Evolutionary conservation across 2,329 filamentous ascomycete genomes (phyloP).

Genomic region (Colletotrichum endophyticum): DNA sequence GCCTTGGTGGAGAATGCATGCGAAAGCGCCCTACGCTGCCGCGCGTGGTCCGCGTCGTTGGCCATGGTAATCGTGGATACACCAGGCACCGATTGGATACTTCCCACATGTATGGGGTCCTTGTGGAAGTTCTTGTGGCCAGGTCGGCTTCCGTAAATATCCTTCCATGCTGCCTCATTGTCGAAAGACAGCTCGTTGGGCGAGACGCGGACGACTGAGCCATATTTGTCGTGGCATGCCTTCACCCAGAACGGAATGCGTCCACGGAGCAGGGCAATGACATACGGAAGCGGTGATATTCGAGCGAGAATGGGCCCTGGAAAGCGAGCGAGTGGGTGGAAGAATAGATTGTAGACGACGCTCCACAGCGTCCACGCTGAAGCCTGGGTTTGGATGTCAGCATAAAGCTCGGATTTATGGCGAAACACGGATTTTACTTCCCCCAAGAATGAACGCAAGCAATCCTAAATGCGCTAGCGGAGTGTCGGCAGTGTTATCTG

Average conservation of each 20-base stretch:
- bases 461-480: not conserved
- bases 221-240: conserved; percentile 25
- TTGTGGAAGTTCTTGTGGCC: conserved; percentile 29
- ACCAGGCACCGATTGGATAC: conserved; percentile 21
- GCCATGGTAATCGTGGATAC: conserved; percentile 12
- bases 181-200: conserved; percentile 8
- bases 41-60: not conserved
- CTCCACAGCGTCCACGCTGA: not conserved
- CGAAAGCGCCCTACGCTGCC: not conserved
- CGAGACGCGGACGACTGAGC: conserved; percentile 9
- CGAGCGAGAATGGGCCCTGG: not conserved
- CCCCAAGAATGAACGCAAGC: not conserved
- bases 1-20: not conserved
- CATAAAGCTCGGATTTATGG: not conserved
- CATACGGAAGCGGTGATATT: not conserved
- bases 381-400: not conserved
- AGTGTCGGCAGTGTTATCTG: not conserved
- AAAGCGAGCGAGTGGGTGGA: not conserved
- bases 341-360: not conserved
- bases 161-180: conserved; percentile 4
- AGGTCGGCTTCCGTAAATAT: conserved; percentile 7
- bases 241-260: conserved; percentile 28
- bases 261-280: conserved; percentile 24
- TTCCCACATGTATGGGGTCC: conserved; percentile 33
- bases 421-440: not conserved